A percentile compares a stretch with the other conserved stretches of the same genome.
Evolutionary conservation across 768 basidiomycete genomes (phyloP).

Genomic region (Boletus tomentosulus): DNA sequence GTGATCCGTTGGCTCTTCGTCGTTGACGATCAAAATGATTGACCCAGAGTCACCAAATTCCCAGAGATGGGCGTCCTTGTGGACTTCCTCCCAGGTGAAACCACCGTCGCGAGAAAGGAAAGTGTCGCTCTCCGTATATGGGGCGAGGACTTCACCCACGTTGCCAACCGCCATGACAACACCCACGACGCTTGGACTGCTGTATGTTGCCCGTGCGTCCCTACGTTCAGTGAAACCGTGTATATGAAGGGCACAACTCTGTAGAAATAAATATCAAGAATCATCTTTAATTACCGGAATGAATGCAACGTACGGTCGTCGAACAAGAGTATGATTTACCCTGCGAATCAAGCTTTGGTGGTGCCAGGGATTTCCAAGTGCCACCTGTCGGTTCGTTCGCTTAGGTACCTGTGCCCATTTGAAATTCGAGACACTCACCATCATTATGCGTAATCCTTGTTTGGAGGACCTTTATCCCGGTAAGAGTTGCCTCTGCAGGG

Average conservation of each 20-base stretch:
- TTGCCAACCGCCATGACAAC: slow-evolving; percentile 96
- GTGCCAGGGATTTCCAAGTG: slow-evolving; percentile 78
- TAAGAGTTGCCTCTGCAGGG: slow-evolving; percentile 65
- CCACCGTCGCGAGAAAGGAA: slow-evolving; percentile 96
- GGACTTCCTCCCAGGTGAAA: slow-evolving; percentile 97
- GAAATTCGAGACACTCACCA: slow-evolving; percentile 43
- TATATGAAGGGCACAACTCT: slow-evolving; percentile 85
- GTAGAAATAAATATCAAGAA: slow-evolving; percentile 7
- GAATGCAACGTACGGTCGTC: slow-evolving; percentile 46
- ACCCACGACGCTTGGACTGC: slow-evolving; percentile 87
- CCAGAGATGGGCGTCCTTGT: slow-evolving; percentile 97
- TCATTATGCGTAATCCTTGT: slow-evolving; percentile 95
- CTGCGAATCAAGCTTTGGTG: slow-evolving; percentile 73
- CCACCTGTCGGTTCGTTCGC: slow-evolving; percentile 48
- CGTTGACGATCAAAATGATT: slow-evolving; percentile 89
- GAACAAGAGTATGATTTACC: slow-evolving; percentile 69
- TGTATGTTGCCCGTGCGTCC: slow-evolving; percentile 90
- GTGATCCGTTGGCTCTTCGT: slow-evolving; percentile 89
- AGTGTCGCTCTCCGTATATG: slow-evolving; percentile 87
- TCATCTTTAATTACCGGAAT: background rate
- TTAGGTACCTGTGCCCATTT: background rate
- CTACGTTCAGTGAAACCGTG: slow-evolving; percentile 94
- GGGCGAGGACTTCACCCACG: slow-evolving; percentile 77
- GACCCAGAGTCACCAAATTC: slow-evolving; percentile 98
- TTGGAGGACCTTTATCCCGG: slow-evolving; percentile 71